These are phyloP conservation scores for Trichoderma parareesei DNA, from an alignment of 495 filamentous ascomycete species.

Conservation along the genomic window DNA sequence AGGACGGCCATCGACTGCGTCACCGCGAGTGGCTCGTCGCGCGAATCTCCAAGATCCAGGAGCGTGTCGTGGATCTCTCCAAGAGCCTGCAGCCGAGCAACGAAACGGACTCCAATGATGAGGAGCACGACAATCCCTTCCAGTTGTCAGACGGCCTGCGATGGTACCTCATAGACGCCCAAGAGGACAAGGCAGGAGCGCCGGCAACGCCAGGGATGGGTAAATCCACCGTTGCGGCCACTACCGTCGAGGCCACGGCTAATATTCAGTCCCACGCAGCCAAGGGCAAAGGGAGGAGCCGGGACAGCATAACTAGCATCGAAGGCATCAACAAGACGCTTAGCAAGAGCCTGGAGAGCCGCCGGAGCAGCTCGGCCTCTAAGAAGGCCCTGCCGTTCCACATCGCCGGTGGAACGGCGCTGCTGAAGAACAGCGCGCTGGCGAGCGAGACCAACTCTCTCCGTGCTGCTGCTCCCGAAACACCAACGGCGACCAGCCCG, in stretches of 20 bases:
- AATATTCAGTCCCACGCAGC: constrained; percentile 41
- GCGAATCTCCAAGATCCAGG: constrained; percentile 84
- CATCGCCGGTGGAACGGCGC: constrained; percentile 28
- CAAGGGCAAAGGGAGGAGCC: constrained; percentile 40
- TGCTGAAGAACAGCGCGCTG: constrained; percentile 31
- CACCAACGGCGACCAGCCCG: constrained; percentile 30
- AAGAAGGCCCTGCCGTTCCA: constrained; percentile 54
- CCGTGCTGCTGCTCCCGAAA: constrained; percentile 29
- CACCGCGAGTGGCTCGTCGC: constrained; percentile 89
- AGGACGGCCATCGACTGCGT: constrained; percentile 76
- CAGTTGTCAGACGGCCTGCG: constrained; percentile 90
- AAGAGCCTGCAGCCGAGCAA: constrained; percentile 44
- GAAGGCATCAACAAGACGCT: constrained; percentile 69
- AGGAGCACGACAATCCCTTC: constrained; percentile 94
- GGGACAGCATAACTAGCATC: constrained; percentile 40
- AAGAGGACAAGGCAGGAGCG: constrained; percentile 91
- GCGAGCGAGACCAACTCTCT: constrained; percentile 45
- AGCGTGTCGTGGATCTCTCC: constrained; percentile 87
- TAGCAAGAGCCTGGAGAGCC: constrained; percentile 79
- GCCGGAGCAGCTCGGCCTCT: constrained; percentile 75
- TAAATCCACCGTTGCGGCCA: constrained; percentile 84
- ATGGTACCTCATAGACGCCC: constrained; percentile 92
- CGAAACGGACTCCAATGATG: constrained; percentile 37
- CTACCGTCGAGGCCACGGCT: constrained; percentile 70
- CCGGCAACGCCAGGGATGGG: constrained; percentile 81